Conservation (phyloP, 129 eudicot species). For the Silybum marianum region DNA sequence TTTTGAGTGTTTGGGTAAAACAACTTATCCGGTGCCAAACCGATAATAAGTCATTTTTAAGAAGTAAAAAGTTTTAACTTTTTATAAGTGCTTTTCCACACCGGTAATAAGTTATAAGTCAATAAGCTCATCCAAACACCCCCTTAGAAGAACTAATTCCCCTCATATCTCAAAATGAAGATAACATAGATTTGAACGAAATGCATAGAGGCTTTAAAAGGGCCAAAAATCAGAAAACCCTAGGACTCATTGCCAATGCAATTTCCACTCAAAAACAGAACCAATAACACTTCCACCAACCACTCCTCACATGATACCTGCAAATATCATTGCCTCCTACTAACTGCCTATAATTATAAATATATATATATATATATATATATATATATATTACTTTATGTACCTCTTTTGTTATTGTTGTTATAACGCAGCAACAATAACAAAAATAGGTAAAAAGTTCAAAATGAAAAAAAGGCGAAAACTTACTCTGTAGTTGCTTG, state of each 20-base stretch:
- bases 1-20: too few species aligned
- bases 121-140: too few species aligned
- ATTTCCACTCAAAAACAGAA: neutral
- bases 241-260: neutral
- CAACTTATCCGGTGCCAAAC: too few species aligned
- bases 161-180: neutral
- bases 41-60: too few species aligned
- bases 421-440: neutral
- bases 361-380: too few species aligned
- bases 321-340: neutral
- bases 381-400: too few species aligned
- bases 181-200: too few species aligned
- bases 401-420: too few species aligned
- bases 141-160: neutral
- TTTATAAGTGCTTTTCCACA: too few species aligned
- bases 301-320: neutral
- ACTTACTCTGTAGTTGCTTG: slow-evolving; percentile 39
- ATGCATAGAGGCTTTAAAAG: neutral
- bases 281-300: neutral
- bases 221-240: neutral
- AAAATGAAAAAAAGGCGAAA: neutral
- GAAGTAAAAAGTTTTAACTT: too few species aligned
- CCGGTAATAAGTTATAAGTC: too few species aligned
- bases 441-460: neutral
- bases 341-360: neutral